Evolutionary conservation across 2,329 filamentous ascomycete genomes (phyloP).

Genomic region (Lasiodiplodia sp.): DNA sequence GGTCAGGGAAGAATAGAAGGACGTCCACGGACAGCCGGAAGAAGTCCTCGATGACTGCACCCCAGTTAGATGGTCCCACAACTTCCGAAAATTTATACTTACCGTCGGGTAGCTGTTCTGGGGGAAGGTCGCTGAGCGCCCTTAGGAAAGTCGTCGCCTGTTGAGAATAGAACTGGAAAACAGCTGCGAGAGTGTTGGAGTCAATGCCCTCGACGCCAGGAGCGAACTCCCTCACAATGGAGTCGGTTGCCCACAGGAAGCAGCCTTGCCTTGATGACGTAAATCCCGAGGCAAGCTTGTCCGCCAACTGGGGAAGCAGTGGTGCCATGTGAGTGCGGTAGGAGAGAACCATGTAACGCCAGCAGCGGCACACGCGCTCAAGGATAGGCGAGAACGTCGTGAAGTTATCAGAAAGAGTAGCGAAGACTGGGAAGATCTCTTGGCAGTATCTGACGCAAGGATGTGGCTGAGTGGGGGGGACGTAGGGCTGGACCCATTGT

Average conservation of each 20-base stretch:
- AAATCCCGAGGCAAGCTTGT: constrained; percentile 87
- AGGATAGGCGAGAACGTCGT: constrained; percentile 85
- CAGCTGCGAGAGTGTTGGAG: constrained; percentile 79
- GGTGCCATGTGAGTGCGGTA: constrained; percentile 90
- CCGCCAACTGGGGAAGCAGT: constrained; percentile 82
- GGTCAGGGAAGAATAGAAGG: constrained; percentile 88
- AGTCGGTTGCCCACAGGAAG: constrained; percentile 98
- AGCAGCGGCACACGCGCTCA: constrained; percentile 92
- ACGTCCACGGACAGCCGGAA: constrained; percentile 93
- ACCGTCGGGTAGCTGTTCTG: constrained; percentile 76
- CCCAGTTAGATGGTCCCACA: constrained; percentile 4
- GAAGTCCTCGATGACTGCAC: constrained; percentile 87
- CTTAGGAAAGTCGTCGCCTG: constrained; percentile 90
- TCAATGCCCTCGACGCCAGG: constrained; percentile 88
- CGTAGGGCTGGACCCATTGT: constrained; percentile 77
- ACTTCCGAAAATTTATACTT: constrained; percentile 37
- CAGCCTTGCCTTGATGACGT: constrained; percentile 87
- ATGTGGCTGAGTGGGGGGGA: constrained; percentile 76
- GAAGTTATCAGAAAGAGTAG: constrained; percentile 88
- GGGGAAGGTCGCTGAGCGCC: constrained; percentile 84
- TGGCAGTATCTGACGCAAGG: constrained; percentile 96
- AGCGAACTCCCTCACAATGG: constrained; percentile 93
- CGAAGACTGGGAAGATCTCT: constrained; percentile 87
- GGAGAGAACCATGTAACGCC: constrained; percentile 95
- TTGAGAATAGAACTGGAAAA: constrained; percentile 93